These are phyloP conservation scores for Neurospora sp. DNA, from an alignment of 495 filamentous ascomycete species.

Conservation along the genomic window DNA sequence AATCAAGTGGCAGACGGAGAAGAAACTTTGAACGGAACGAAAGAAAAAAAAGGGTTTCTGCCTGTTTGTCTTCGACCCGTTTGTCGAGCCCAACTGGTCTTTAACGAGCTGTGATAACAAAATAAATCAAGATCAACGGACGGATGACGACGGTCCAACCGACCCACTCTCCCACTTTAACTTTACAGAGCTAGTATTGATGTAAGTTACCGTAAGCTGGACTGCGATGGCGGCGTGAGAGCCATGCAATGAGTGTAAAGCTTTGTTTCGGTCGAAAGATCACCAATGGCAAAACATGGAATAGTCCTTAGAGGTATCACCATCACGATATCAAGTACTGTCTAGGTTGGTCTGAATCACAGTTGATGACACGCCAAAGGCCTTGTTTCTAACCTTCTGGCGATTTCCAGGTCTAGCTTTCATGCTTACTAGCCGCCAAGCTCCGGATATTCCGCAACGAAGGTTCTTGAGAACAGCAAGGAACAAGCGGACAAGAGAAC, in stretches of 20 bases:
- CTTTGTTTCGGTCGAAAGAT: background rate
- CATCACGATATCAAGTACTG: background rate
- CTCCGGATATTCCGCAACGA: background rate
- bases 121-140: background rate
- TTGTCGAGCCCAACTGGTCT: background rate
- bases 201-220: background rate
- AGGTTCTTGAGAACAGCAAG: background rate
- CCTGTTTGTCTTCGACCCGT: background rate
- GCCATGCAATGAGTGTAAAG: background rate
- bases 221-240: background rate
- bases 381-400: background rate
- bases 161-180: background rate
- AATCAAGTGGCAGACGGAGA: background rate
- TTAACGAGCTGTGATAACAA: background rate
- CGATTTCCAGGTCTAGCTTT: background rate
- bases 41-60: background rate
- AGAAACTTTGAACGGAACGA: background rate
- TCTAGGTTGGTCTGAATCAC: background rate
- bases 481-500: background rate
- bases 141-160: background rate
- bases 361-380: background rate
- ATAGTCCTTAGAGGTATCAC: background rate
- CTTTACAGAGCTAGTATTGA: background rate
- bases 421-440: background rate
- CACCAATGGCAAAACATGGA: background rate